Conservation (phyloP, 2,329 filamentous ascomycete genomes). For the Rasamsonia emersonii region DNA sequence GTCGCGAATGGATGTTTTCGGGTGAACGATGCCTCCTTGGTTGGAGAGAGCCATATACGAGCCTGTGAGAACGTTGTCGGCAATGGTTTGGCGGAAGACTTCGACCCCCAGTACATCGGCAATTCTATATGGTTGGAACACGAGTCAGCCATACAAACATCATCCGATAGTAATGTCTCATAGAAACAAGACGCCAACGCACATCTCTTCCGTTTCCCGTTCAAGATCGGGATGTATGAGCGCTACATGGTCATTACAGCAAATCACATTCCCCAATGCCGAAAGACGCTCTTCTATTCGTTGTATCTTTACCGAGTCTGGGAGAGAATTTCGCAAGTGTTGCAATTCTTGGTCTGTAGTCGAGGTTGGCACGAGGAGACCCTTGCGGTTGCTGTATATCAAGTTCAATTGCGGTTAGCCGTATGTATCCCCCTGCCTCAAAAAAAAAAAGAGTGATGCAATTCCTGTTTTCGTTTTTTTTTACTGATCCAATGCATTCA, state of each 20-base stretch:
- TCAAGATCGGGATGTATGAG: conserved; percentile 94
- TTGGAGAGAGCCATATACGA: conserved; percentile 96
- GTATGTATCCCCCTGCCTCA: neutral
- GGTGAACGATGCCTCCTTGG: conserved; percentile 92
- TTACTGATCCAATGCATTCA: conserved; percentile 7
- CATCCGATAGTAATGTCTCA: too few relatives aligned
- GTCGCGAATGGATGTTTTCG: conserved; percentile 93
- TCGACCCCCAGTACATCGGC: conserved; percentile 69
- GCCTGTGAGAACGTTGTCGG: conserved; percentile 92
- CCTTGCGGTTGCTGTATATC: conserved; percentile 71
- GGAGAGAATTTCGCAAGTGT: conserved; percentile 89
- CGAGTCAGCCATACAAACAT: too few relatives aligned
- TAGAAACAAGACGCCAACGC: too few relatives aligned
- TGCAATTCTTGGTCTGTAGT: conserved; percentile 98
- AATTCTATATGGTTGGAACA: too few relatives aligned
- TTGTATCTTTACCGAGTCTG: conserved; percentile 87
- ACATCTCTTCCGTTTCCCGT: conserved; percentile 95
- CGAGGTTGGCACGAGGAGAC: conserved; percentile 87
- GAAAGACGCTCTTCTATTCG: conserved; percentile 95
- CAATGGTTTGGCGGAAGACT: conserved; percentile 72
- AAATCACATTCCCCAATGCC: conserved; percentile 94
- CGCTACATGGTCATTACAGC: conserved; percentile 91
- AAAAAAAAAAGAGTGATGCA: conserved; percentile 1
- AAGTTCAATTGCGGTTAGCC: conserved; percentile 5
- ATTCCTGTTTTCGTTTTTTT: neutral